phyloP scores from a whole-genome alignment of 345 rosid species.

The Ailanthus altissimus region DNA sequence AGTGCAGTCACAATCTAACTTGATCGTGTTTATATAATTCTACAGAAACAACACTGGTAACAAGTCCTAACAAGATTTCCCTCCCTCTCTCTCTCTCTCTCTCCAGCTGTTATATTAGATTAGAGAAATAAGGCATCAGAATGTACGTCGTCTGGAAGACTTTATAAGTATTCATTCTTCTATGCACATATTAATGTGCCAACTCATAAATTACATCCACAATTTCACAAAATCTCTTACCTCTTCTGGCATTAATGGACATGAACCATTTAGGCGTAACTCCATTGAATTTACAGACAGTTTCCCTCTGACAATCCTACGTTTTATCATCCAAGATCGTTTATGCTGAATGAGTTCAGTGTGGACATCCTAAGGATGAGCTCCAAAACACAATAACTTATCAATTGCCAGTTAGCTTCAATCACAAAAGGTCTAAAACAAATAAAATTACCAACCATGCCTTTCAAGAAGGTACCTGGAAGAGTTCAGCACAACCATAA shows the following conservation, averaged over 20 bases:
- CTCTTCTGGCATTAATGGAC: slow-evolving; percentile 97
- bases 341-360: slow-evolving; percentile 93
- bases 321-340: slow-evolving; percentile 91
- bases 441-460: slow-evolving; percentile 17
- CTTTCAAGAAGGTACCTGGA: slow-evolving; percentile 74
- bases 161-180: background rate
- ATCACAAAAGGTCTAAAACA: slow-evolving; percentile 14
- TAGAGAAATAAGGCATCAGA: background rate
- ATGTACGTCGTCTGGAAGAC: background rate
- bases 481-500: slow-evolving; percentile 94
- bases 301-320: slow-evolving; percentile 73
- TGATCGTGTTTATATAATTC: background rate
- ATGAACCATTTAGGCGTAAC: slow-evolving; percentile 69
- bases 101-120: background rate
- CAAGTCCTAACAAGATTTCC: background rate
- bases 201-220: slow-evolving; percentile 1
- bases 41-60: background rate
- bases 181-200: slow-evolving; percentile 1
- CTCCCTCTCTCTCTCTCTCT: background rate
- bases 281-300: slow-evolving; percentile 63
- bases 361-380: slow-evolving; percentile 87
- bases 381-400: slow-evolving; percentile 48
- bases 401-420: slow-evolving; percentile 28
- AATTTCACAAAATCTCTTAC: slow-evolving; percentile 37
- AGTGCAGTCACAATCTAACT: background rate